These are phyloP conservation scores for Hagleromyces aurorensis DNA, from an alignment of 805 yeast species.

Conservation along the genomic window DNA sequence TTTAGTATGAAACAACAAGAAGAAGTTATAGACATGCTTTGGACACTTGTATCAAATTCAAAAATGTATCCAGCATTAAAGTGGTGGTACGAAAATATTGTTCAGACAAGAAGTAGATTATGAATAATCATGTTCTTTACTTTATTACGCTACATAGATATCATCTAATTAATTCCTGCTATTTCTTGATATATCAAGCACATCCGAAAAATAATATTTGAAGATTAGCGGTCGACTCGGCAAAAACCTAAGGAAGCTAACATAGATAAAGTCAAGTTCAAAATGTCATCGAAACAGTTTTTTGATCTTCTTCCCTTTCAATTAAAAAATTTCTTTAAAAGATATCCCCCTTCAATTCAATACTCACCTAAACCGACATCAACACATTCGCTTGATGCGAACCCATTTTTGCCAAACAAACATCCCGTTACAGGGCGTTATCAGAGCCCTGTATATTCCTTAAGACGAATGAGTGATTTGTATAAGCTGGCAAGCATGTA, in stretches of 20 bases:
- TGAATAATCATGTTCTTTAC: slow-evolving; percentile 1
- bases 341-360: slow-evolving; percentile 68
- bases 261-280: not conserved
- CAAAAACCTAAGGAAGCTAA: no score
- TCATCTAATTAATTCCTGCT: not conserved
- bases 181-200: slow-evolving; percentile 1
- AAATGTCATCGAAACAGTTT: slow-evolving; percentile 23
- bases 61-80: slow-evolving; percentile 16
- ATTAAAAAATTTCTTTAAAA: slow-evolving; percentile 66
- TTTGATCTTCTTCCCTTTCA: slow-evolving; percentile 59
- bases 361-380: slow-evolving; percentile 60
- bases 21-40: slow-evolving; percentile 12
- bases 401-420: slow-evolving; percentile 81
- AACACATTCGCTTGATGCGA: slow-evolving; percentile 61
- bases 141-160: not conserved
- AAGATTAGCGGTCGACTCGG: no score
- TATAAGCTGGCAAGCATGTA: slow-evolving; percentile 74
- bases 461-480: slow-evolving; percentile 74
- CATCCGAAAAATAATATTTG: slow-evolving; percentile 1
- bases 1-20: slow-evolving; percentile 4
- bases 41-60: slow-evolving; percentile 17
- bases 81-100: slow-evolving; percentile 25
- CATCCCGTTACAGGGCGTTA: slow-evolving; percentile 73
- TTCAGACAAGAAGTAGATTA: slow-evolving; percentile 5
- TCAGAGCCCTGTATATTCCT: slow-evolving; percentile 71